Evolutionary conservation across 2,329 filamentous ascomycete species (phyloP), one percentile per base, ranked within the genome.

Genomic region (Stemphylium lycopersici): DNA sequence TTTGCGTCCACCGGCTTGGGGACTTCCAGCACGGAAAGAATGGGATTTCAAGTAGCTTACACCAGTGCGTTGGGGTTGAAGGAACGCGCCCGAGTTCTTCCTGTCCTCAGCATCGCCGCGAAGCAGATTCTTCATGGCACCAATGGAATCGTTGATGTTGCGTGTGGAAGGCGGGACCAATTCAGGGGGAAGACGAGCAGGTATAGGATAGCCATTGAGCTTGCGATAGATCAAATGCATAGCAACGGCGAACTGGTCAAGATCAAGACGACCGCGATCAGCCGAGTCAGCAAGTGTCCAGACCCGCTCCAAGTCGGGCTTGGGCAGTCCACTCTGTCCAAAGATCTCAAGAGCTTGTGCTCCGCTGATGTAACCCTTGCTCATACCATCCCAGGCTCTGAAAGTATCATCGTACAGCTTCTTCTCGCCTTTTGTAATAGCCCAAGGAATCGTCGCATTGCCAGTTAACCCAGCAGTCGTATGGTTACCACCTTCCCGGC

Each of bases 211-310:
- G 32, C 93, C 93, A 68, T 99, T 98, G 48, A 99, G 83, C 73
- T 96, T 96, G 67, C 95, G 86, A 79, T 99, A 99, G 68, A 99
- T 99, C 77, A 99, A 80, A 83, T 99, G 95, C 95, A 99, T 99
- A 8, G 93, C 92, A 47, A 99, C 93, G 7, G 95, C 93, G 71
- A 99, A 99, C 71, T 99, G 95, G 72, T 99, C 95, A 69, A 98
- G 85, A 68, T 99, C 93, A 26, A 99, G 83, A 51, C 93, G 89
- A 15, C 95, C 95, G 74, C 95, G 95, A 76, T 99, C 97, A 61
- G 93, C 89, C 29, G 93, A 89, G 72, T 99, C 95, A 3, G 93
- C 89, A 54, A 99, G 80, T 8, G 95, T 98, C 95, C 95, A 99
- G 45, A 98, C 88, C 29, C 89, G 85, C 76, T 98, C 95, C 33